Conservation (phyloP, 768 basidiomycete species). For the Baorangia bicolor region DNA sequence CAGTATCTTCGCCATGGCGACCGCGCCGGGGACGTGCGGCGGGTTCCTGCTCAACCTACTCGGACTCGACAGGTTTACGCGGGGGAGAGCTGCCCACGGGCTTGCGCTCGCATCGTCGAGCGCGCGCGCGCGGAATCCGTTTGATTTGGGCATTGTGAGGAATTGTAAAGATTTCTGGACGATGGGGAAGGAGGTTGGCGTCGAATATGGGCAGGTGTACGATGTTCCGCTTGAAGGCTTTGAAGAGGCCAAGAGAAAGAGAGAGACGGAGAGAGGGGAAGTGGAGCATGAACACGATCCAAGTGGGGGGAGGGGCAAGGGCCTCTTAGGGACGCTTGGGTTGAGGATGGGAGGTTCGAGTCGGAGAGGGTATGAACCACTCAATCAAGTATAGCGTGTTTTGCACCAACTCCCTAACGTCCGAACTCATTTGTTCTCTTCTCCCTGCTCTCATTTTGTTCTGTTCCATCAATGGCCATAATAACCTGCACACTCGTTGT, state of each 20-base stretch:
- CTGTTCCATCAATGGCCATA: background rate
- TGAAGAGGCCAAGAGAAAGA: constrained; percentile 62
- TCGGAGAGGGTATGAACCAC: constrained; percentile 36
- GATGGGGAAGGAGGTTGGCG: constrained; percentile 77
- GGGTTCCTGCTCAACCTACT: constrained; percentile 86
- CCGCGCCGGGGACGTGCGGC: constrained; percentile 34
- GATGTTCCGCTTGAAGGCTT: constrained; percentile 89
- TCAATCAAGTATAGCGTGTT: constrained; percentile 26
- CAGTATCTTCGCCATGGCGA: constrained; percentile 33
- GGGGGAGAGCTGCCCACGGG: constrained; percentile 85
- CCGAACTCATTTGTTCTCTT: background rate
- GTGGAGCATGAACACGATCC: constrained; percentile 46
- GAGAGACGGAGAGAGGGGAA: constrained; percentile 47
- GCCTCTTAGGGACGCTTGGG: constrained; percentile 34
- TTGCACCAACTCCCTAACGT: background rate
- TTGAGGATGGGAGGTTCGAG: constrained; percentile 38
- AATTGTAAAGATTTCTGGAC: constrained; percentile 98
- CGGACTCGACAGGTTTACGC: constrained; percentile 93
- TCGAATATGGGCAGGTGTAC: constrained; percentile 88
- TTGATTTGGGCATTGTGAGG: constrained; percentile 73
- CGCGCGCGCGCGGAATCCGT: constrained; percentile 82
- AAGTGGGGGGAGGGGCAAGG: constrained; percentile 40
- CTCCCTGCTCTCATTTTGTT: background rate
- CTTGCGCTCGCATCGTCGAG: constrained; percentile 59
- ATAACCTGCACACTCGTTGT: background rate